Conservation (phyloP, 805 yeast genomes). For the Brettanomyces bruxellensis region DNA sequence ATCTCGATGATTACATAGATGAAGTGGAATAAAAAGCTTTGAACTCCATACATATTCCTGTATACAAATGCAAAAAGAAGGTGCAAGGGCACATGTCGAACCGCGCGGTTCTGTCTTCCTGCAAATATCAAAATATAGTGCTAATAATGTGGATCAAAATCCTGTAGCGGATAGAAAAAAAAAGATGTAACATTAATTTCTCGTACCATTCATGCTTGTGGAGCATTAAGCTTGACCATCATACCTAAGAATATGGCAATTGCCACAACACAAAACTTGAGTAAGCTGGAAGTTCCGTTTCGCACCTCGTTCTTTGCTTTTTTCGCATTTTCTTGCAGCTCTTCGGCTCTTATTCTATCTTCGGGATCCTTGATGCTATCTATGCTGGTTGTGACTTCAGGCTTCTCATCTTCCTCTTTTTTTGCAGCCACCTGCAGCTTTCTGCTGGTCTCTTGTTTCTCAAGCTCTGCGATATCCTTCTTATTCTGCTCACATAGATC, state of each 20-base stretch:
- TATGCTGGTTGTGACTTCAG: conserved; percentile 23
- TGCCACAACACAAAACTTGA: conserved; percentile 8
- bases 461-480: conserved; percentile 16
- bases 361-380: conserved; percentile 52
- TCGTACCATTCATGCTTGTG: neutral
- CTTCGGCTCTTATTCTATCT: conserved; percentile 49
- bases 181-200: neutral
- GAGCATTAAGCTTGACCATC: conserved; percentile 4
- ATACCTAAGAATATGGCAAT: conserved; percentile 12
- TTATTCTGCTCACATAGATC: conserved; percentile 46
- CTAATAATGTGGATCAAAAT: too few species aligned
- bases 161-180: too few species aligned
- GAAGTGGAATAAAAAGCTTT: conserved; percentile 9
- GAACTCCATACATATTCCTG: neutral
- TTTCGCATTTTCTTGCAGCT: conserved; percentile 3
- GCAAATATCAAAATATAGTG: too few species aligned
- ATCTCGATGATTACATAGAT: conserved; percentile 37
- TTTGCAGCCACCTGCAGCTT: conserved; percentile 4
- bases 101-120: too few species aligned
- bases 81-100: too few species aligned
- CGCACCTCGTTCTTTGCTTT: neutral
- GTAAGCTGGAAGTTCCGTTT: conserved; percentile 2
- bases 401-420: conserved; percentile 7
- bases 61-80: neutral
- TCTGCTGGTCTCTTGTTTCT: conserved; percentile 4